Conservation (phyloP, 2,329 filamentous ascomycete species). For the Cercospora beticola region DNA sequence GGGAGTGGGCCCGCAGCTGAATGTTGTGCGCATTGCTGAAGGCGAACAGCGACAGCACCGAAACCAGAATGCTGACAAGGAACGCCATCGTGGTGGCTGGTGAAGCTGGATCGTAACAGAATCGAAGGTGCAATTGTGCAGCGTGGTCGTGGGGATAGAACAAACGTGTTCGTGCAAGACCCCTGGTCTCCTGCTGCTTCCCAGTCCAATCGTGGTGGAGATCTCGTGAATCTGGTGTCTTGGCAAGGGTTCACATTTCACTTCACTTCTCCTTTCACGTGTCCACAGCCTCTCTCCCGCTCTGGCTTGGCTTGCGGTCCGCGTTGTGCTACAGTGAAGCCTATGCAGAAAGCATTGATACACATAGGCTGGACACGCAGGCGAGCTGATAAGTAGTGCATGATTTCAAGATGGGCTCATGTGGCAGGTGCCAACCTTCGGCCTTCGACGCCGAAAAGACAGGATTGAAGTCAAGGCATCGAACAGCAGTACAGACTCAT, state of each 20-base stretch:
- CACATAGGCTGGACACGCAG: background rate
- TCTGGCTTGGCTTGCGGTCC: background rate
- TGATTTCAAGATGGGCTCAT: background rate
- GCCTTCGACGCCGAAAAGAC: background rate
- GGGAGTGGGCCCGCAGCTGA: constrained; percentile 84
- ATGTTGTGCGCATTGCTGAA: constrained; percentile 85
- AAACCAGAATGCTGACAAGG: constrained; percentile 41
- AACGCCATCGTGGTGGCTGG: constrained; percentile 32
- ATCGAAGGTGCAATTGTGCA: constrained; percentile 11
- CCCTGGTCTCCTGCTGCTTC: background rate
- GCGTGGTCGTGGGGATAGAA: background rate
- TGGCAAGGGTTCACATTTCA: constrained; percentile 6
- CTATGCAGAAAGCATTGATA: background rate
- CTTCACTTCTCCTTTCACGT: constrained; percentile 16
- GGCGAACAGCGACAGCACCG: constrained; percentile 59
- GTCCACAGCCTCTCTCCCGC: background rate
- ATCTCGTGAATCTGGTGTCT: constrained; percentile 8
- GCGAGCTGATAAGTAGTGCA: background rate
- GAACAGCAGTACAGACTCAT: background rate
- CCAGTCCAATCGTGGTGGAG: background rate
- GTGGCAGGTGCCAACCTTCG: background rate
- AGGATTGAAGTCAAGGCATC: background rate
- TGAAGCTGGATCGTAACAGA: constrained; percentile 1
- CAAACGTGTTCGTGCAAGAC: constrained; percentile 10
- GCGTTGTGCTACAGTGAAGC: background rate